These are phyloP conservation scores for Fusarium sp. DNA, from an alignment of 2,329 filamentous ascomycete species.

Conservation along the genomic window DNA sequence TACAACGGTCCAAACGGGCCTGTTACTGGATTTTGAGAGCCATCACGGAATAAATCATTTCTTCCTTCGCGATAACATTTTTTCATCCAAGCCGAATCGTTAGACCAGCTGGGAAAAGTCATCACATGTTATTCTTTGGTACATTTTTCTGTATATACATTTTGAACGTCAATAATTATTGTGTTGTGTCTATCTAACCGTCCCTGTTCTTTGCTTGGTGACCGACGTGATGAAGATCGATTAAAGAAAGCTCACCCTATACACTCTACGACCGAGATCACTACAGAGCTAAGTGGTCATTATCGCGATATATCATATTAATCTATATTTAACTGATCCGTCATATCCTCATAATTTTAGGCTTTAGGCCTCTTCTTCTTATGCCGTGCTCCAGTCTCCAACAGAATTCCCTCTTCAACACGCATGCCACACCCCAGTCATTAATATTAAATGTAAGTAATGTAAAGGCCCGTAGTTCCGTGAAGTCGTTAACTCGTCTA, in stretches of 20 bases:
- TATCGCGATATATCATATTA: neutral
- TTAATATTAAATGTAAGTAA: no score
- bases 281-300: neutral
- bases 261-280: neutral
- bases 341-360: neutral
- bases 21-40: neutral
- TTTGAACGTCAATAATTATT: neutral
- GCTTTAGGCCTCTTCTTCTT: neutral
- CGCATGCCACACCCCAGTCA: neutral
- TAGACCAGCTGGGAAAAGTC: neutral
- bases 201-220: neutral
- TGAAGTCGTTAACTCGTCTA: constrained; percentile 3
- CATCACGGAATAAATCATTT: no score
- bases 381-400: neutral
- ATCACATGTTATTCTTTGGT: neutral
- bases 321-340: neutral
- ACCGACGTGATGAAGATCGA: neutral
- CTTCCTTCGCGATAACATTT: no score
- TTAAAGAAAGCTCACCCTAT: neutral
- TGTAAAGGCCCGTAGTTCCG: neutral
- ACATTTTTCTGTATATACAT: neutral
- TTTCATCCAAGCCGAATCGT: no score
- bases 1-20: constrained; percentile 4
- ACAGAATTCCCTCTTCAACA: neutral
- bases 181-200: neutral